Conservation (phyloP, 2,329 filamentous ascomycete genomes). For the Fusarium sp. region DNA sequence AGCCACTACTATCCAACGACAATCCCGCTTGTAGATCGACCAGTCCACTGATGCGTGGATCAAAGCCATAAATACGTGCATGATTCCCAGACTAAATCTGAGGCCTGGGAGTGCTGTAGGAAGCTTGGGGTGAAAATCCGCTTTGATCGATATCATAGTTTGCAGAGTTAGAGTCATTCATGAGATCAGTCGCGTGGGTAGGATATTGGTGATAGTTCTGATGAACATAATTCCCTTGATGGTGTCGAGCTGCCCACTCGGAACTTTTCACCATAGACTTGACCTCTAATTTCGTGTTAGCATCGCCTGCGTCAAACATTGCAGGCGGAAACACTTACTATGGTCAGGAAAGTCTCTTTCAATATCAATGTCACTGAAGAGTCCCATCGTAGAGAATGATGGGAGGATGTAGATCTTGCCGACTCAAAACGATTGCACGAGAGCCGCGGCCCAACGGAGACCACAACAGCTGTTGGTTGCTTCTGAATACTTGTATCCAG, state of each 20-base stretch:
- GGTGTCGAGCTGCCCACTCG: neutral
- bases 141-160: neutral
- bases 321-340: neutral
- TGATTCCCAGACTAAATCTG: constrained; percentile 23
- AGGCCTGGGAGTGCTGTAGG: constrained; percentile 18
- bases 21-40: constrained; percentile 25
- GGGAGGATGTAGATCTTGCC: neutral
- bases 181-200: neutral
- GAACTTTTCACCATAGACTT: neutral
- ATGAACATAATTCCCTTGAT: neutral
- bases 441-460: neutral
- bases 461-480: neutral
- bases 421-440: neutral
- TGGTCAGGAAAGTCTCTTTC: constrained; percentile 1
- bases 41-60: constrained; percentile 8
- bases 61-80: constrained; percentile 16
- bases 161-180: neutral
- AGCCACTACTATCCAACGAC: neutral
- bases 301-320: accelerated
- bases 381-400: neutral
- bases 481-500: neutral
- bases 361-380: constrained; percentile 15
- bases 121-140: neutral
- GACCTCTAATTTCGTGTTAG: neutral
- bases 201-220: neutral